These are phyloP conservation scores for Brasilioporus rufonigricans DNA, from an alignment of 768 basidiomycete species.

Conservation along the genomic window DNA sequence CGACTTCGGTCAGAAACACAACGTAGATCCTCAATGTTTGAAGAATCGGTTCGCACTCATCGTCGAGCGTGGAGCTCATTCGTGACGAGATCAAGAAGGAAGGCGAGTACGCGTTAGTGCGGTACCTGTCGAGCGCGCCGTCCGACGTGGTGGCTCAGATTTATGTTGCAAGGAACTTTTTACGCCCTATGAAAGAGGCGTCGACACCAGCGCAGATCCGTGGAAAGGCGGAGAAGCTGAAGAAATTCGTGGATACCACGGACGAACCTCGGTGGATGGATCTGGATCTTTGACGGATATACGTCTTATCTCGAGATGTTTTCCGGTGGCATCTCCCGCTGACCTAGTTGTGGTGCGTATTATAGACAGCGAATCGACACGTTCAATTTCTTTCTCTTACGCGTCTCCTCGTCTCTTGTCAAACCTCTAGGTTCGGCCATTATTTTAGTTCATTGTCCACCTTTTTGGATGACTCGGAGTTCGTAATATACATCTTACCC, in stretches of 20 bases:
- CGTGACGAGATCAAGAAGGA: background rate
- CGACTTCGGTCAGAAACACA: background rate
- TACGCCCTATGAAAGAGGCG: background rate
- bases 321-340: too few relatives aligned
- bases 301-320: too few relatives aligned
- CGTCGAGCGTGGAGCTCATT: background rate
- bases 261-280: background rate
- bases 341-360: too few relatives aligned
- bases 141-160: background rate
- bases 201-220: background rate
- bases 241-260: background rate
- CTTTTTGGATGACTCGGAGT: too few relatives aligned
- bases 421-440: too few relatives aligned
- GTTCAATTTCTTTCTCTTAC: too few relatives aligned
- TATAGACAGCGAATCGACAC: too few relatives aligned
- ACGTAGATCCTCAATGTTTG: background rate
- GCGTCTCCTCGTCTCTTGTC: too few relatives aligned
- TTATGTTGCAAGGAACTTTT: background rate
- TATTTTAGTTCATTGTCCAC: too few relatives aligned
- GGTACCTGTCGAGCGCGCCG: background rate
- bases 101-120: background rate
- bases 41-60: background rate
- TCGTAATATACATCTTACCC: too few relatives aligned
- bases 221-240: background rate
- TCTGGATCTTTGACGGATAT: too few relatives aligned